Base-by-base conservation (phyloP, 805 yeast species). In the Zygosaccharomyces rouxii region DNA sequence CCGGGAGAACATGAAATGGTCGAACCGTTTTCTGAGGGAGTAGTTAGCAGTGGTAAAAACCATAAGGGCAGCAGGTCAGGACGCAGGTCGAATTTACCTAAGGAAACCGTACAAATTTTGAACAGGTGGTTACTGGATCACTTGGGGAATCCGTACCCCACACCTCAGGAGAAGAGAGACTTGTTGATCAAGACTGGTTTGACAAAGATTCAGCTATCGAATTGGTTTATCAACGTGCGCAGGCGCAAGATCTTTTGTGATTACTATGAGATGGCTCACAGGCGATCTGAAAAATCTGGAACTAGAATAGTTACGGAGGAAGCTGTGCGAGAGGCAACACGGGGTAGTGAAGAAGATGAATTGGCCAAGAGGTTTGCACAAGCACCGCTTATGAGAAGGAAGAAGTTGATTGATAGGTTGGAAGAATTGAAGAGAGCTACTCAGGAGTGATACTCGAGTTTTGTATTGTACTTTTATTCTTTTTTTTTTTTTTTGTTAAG, bases 141-240 rank as follows among this genome's bases (percentile, higher is more conserved):
- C 63, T 69, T 86, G 56, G 80, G 82, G 52, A 86, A 86, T 59
- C 96, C 96, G 11, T 87, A 87, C 64, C 96, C 96, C 2, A 84
- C 86, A 46, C 85, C 85, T 46, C 78, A 80, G 41, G 95, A 87
- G 58, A 87, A 88, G 70, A 75, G 78, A 53, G 80, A 79, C 58
- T 72, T 87, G 47, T 77, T 85, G 74, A 72, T 75, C 55, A 74
- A 77, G 61, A 87, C 96, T 0, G 92, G 94, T 0, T 73, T 87
- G 61, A 84, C 87, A 53, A 81, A 84, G 66, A 88, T 85, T 52
- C 96, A 87, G 66, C 74, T 87, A 52, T 77, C 86, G 55, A 88
- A 87, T 62, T 87, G 96, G 96, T 87, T 87, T 59, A 88, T 87
- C 60, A 87, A 87, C 63, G 95, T 92, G 16, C 77, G 96, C 57